Conservation (phyloP, 345 rosid genomes). For the Hypericum perforatum region DNA sequence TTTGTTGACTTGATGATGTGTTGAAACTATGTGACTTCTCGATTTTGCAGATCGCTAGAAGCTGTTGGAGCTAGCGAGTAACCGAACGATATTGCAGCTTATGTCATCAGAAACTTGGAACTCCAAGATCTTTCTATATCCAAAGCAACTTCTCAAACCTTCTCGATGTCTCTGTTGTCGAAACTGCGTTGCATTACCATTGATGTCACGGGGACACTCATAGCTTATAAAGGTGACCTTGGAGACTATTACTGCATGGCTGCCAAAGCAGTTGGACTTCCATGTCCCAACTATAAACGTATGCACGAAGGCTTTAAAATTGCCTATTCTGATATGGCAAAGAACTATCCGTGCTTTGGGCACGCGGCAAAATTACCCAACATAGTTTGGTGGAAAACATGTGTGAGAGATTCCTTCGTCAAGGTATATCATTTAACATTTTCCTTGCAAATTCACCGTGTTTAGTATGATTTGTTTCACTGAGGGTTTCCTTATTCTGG, state of each 20-base stretch:
- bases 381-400: constrained; percentile 85
- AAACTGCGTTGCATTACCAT: constrained; percentile 71
- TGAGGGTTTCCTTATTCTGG: constrained; percentile 6
- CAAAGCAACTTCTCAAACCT: too few species aligned
- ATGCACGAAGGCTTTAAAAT: constrained; percentile 84
- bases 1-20: too few species aligned
- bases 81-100: too few species aligned
- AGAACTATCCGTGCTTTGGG: constrained; percentile 86
- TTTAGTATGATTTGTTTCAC: too few species aligned
- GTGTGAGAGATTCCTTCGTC: constrained; percentile 74
- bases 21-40: too few species aligned
- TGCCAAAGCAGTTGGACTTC: constrained; percentile 81
- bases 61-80: too few species aligned
- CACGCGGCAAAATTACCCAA: constrained; percentile 75
- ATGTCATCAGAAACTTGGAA: too few species aligned
- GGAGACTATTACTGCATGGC: constrained; percentile 99
- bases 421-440: constrained; percentile 31
- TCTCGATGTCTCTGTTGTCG: constrained; percentile 53
- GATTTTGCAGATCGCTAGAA: too few species aligned
- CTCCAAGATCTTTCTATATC: too few species aligned
- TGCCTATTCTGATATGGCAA: constrained; percentile 87
- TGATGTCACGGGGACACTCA: constrained; percentile 94
- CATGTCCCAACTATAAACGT: constrained; percentile 90
- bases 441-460: too few species aligned
- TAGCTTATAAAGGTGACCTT: constrained; percentile 96